phyloP scores from a whole-genome alignment of 2,329 filamentous ascomycete genomes.

The Alternaria infectoria region DNA sequence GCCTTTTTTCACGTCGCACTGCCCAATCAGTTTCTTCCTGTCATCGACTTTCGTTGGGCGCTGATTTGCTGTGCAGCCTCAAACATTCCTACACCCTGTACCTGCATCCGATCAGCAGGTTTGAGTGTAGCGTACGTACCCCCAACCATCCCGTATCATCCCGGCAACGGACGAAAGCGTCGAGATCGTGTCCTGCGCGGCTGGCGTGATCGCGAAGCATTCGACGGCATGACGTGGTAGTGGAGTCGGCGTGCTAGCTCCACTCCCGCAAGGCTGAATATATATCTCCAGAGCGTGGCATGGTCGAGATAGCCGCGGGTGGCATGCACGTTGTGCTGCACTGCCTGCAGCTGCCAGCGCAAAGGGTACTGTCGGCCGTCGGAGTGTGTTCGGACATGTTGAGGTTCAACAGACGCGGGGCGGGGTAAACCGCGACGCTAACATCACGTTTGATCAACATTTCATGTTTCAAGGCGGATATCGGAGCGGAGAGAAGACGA shows the following conservation, averaged over 20 bases:
- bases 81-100: constrained; percentile 10
- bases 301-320: neutral
- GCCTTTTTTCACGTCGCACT: neutral
- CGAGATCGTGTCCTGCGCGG: constrained; percentile 20
- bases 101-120: constrained; percentile 13
- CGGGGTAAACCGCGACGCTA: constrained; percentile 3
- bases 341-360: neutral
- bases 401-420: neutral
- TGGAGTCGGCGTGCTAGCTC: neutral
- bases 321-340: neutral
- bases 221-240: constrained; percentile 10
- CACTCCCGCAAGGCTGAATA: constrained; percentile 10
- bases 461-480: neutral
- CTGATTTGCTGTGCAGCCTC: constrained; percentile 10
- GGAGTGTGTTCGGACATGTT: constrained; percentile 3
- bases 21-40: constrained; percentile 3
- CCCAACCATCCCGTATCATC: constrained; percentile 15
- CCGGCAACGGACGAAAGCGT: constrained; percentile 22
- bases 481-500: neutral
- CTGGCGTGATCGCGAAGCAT: constrained; percentile 8
- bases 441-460: neutral
- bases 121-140: constrained; percentile 5
- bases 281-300: neutral
- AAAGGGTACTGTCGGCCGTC: neutral
- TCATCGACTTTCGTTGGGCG: neutral